These are phyloP conservation scores for Xylaria sp. DNA, from an alignment of 2,329 filamentous ascomycete species.

Conservation along the genomic window DNA sequence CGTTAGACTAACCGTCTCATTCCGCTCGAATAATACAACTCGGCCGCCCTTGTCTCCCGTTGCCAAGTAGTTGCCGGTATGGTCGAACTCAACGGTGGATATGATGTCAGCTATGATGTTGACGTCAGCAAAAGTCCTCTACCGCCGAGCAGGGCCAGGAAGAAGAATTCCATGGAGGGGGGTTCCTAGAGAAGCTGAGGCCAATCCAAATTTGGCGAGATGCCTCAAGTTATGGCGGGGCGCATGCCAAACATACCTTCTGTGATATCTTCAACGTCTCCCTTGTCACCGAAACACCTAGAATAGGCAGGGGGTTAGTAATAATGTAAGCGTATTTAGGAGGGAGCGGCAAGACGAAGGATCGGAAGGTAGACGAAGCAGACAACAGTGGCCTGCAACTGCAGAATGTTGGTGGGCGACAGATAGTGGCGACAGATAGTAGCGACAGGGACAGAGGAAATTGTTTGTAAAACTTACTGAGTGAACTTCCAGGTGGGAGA, in stretches of 20 bases:
- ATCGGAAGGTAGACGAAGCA: conserved; percentile 1
- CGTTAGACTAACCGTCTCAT: conserved; percentile 77
- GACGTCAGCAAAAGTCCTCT: conserved; percentile 32
- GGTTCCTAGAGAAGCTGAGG: neutral
- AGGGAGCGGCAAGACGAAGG: conserved; percentile 15
- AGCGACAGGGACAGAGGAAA: conserved; percentile 13
- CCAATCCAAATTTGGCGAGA: neutral
- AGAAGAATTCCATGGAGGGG: conserved; percentile 1
- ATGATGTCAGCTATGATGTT: conserved; percentile 75
- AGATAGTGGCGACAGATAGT: conserved; percentile 10
- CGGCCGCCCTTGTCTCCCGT: conserved; percentile 89
- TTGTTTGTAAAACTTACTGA: conserved; percentile 67
- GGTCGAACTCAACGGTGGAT: conserved; percentile 88
- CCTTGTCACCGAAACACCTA: conserved; percentile 99
- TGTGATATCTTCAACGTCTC: conserved; percentile 98
- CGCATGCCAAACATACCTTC: conserved; percentile 66
- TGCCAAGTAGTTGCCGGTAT: conserved; percentile 85
- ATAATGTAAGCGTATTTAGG: conserved; percentile 1
- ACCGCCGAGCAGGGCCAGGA: neutral
- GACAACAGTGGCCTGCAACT: neutral
- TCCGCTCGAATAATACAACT: conserved; percentile 86
- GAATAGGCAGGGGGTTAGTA: conserved; percentile 33
- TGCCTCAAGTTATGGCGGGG: neutral
- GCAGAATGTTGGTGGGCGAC: neutral
- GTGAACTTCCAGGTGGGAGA: conserved; percentile 99